phyloP scores from a whole-genome alignment of 768 basidiomycete genomes.

The Flagelloscypha sp. region DNA sequence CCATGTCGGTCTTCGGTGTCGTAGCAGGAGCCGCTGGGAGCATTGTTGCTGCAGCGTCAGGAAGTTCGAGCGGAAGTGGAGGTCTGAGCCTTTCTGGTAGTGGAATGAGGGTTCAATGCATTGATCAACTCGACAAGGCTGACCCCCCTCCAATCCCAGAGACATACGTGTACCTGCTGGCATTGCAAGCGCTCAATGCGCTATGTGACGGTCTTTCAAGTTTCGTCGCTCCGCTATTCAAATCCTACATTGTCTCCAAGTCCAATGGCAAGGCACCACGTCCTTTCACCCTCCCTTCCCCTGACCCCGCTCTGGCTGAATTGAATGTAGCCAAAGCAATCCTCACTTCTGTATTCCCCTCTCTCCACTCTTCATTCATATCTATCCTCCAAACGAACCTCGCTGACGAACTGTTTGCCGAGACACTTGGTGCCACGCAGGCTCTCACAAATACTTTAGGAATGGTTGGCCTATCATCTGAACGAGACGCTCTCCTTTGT shows the following conservation, averaged over 20 bases:
- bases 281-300: conserved; percentile 40
- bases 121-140: conserved; percentile 96
- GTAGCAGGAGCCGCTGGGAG: no score
- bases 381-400: conserved; percentile 87
- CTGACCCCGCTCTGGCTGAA: conserved; percentile 46
- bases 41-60: no score
- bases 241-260: conserved; percentile 53
- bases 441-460: conserved; percentile 84
- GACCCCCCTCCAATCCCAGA: conserved; percentile 93
- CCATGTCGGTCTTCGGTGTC: no score
- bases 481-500: conserved; percentile 91
- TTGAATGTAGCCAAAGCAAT: conserved; percentile 64
- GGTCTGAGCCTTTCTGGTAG: conserved; percentile 69
- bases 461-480: conserved; percentile 77
- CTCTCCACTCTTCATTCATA: conserved; percentile 81
- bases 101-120: conserved; percentile 88
- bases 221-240: conserved; percentile 71
- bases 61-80: no score
- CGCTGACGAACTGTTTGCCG: conserved; percentile 86
- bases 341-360: conserved; percentile 87
- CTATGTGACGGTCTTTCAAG: conserved; percentile 80
- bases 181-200: conserved; percentile 78
- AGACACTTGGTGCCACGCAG: conserved; percentile 75
- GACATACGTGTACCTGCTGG: conserved; percentile 86
- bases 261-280: no score